A percentile compares a stretch with the other conserved stretches of the same genome.
Conservation (phyloP, 305 asterid genomes). For the Solanum hybrid region DNA sequence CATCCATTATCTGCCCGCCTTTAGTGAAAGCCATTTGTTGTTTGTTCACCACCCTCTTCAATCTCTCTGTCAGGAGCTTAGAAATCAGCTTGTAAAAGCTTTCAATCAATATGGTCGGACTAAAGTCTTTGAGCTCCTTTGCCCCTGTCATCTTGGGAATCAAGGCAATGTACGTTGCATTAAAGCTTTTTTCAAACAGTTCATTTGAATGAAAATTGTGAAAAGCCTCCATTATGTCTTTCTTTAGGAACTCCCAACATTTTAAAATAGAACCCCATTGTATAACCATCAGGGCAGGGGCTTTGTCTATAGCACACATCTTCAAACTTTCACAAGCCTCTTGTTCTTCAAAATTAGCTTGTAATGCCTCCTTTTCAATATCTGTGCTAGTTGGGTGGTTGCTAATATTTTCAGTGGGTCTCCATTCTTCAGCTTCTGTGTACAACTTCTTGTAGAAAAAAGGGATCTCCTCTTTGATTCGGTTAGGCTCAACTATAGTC, state of each 20-base stretch:
- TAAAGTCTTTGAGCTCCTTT: neutral
- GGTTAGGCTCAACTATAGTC: neutral
- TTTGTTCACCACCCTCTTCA: neutral
- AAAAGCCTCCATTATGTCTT: neutral
- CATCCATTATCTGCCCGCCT: neutral
- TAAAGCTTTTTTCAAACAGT: neutral
- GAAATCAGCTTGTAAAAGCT: neutral
- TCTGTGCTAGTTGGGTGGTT: neutral
- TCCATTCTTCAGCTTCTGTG: neutral
- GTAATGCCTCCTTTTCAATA: neutral
- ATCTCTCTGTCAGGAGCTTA: neutral
- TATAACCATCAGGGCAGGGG: neutral
- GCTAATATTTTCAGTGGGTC: neutral
- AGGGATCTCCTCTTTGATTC: neutral
- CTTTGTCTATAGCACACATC: neutral
- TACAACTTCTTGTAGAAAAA: neutral
- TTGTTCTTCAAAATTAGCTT: neutral
- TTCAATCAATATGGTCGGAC: neutral
- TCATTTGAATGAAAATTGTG: too few relatives aligned
- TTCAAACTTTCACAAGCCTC: neutral
- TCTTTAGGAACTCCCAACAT: neutral
- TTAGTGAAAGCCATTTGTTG: neutral
- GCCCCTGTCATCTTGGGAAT: neutral
- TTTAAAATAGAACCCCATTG: neutral
- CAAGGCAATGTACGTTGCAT: neutral